Conservation (phyloP, 345 rosid species). For the Populus davidiana region DNA sequence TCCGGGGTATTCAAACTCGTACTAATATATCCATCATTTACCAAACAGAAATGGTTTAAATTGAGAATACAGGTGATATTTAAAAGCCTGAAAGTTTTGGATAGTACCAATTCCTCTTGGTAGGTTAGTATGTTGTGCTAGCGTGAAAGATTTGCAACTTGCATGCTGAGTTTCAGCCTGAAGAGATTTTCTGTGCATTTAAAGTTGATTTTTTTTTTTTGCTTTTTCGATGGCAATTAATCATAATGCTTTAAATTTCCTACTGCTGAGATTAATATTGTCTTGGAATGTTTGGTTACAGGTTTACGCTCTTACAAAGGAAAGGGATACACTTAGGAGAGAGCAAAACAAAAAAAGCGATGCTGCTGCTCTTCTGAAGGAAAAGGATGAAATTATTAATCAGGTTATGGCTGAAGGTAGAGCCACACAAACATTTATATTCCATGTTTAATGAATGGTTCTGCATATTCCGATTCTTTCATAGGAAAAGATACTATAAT, state of each 20-base stretch:
- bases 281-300: slow-evolving; percentile 28
- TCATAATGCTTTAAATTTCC: not conserved
- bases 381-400: slow-evolving; percentile 95
- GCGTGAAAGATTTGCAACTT: not conserved
- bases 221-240: not conserved
- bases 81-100: not conserved
- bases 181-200: not conserved
- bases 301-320: slow-evolving; percentile 96
- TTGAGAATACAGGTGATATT: not conserved
- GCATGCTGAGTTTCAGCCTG: not conserved
- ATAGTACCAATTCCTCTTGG: not conserved
- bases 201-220: not conserved
- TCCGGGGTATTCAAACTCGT: not conserved
- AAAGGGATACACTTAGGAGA: slow-evolving; percentile 96
- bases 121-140: not conserved
- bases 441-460: not conserved
- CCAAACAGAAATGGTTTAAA: not conserved
- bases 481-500: not conserved
- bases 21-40: not conserved
- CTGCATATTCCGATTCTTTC: slow-evolving; percentile 1
- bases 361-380: slow-evolving; percentile 96
- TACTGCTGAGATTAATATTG: not conserved
- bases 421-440: slow-evolving; percentile 22
- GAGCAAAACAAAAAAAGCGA: slow-evolving; percentile 93
- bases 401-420: slow-evolving; percentile 99